Base-by-base conservation (phyloP, 176 grass and related monocot species). In the Musa troglodytarum region DNA sequence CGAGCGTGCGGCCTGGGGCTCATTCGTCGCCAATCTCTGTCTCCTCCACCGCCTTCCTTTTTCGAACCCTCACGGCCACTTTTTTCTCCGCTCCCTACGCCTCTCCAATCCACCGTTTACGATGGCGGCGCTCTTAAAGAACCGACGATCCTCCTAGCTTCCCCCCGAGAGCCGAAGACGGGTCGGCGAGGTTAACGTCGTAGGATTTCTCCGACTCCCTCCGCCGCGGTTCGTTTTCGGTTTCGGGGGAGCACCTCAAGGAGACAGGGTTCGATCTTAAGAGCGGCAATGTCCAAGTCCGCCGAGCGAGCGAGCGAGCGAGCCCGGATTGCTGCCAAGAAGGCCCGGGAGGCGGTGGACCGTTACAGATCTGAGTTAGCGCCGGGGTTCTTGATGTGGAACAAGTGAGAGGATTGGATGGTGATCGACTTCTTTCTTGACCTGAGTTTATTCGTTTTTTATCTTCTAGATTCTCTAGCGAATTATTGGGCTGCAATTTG, bases 391-490 rank as follows among this genome's bases (percentile, higher is more conserved):
- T 53, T 80, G 4, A 24, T 62, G 58, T 80, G 78, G 78, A 80
- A 80, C 54, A 80, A 51, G 69, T 80, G 78, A 67, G 78, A 63
- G 23, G 20, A 71, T 50, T 80, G 67, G 57, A 49, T 63, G 74
- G 74, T 76, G 55, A 19, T 13, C 26, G 13, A 11, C 11, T 53
- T 73, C 49, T 11, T 73, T 24, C 20, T 54, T 12, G 17, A 23
- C 50, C 50, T 73, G 16, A 19, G 22, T 53, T 43, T 34, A 26
- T 14, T 14, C 17, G n/a, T 14, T 16, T 16, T 14, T 14, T 2
- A 62, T 62, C 34, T 43, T 43, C 34, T 2, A 2, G 28, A 29
- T 29, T 29, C 28, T 29, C 28, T 29, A 29, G 28, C 28, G 28
- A 29, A 29, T 29, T 29, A 29, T 29, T 29, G 28, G 28, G 2